Percentiles rank a stretch among this genome's conserved stretches.
Evolutionary conservation across 257 asterid genomes (phyloP).

Genomic region (Nicotiana obtusifolia): DNA sequence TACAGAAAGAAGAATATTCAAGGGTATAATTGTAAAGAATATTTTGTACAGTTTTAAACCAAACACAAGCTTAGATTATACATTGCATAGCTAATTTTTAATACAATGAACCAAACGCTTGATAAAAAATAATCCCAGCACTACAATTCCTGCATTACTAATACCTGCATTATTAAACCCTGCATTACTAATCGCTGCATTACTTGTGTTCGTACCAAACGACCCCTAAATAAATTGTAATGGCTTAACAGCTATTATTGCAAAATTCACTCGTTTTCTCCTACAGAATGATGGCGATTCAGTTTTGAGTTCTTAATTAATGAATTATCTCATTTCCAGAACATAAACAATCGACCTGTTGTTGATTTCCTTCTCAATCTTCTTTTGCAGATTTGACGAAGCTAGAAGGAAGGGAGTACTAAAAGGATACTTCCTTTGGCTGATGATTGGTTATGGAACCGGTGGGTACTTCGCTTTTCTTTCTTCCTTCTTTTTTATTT

Average conservation of each 20-base stretch:
- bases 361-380: background rate
- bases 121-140: too few relatives aligned
- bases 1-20: too few relatives aligned
- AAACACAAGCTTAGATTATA: too few relatives aligned
- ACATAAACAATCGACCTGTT: background rate
- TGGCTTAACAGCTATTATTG: background rate
- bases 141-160: too few relatives aligned
- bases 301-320: background rate
- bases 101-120: too few relatives aligned
- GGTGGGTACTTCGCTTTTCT: conserved; percentile 47
- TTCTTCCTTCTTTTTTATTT: background rate
- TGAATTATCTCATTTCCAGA: background rate
- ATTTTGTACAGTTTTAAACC: too few relatives aligned
- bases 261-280: background rate
- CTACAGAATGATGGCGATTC: background rate
- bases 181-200: too few relatives aligned
- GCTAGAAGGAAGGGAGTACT: conserved; percentile 56
- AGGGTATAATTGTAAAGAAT: too few relatives aligned
- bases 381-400: conserved; percentile 73
- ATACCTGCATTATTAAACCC: too few relatives aligned
- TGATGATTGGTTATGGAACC: conserved; percentile 75
- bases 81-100: too few relatives aligned
- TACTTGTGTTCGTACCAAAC: too few relatives aligned
- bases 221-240: too few relatives aligned
- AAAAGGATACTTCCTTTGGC: conserved; percentile 83